Evolutionary conservation across 441 rosid genomes (phyloP).

Genomic region (Lepidium campestre): DNA sequence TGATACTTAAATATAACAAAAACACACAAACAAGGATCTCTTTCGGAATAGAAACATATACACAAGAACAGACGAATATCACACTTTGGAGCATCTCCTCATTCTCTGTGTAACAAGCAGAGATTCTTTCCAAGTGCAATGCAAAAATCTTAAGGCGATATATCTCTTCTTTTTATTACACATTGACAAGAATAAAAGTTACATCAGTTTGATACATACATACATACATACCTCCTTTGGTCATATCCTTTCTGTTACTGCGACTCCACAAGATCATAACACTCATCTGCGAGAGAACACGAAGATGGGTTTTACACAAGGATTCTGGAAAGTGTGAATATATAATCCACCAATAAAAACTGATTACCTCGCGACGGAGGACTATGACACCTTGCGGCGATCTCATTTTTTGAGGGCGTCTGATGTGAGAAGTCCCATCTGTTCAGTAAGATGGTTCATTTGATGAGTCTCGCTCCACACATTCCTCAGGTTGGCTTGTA

Average conservation of each 20-base stretch:
- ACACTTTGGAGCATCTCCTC: background rate
- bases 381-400: background rate
- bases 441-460: slow-evolving; percentile 51
- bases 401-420: slow-evolving; percentile 31
- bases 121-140: background rate
- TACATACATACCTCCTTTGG: slow-evolving; percentile 3
- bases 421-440: slow-evolving; percentile 54
- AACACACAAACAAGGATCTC: background rate
- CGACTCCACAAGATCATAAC: slow-evolving; percentile 1
- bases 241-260: background rate
- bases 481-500: slow-evolving; percentile 30
- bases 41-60: background rate
- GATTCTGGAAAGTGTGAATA: background rate
- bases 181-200: slow-evolving; percentile 14
- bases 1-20: background rate
- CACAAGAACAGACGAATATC: background rate
- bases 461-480: slow-evolving; percentile 36
- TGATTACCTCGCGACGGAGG: background rate
- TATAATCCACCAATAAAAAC: background rate
- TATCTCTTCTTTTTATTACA: slow-evolving; percentile 10
- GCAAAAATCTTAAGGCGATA: background rate
- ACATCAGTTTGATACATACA: slow-evolving; percentile 7
- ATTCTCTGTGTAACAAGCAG: background rate
- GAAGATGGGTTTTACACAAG: background rate
- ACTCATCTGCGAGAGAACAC: slow-evolving; percentile 20